phyloP scores from a whole-genome alignment of 371 early-diverging fungal species.

The Batkoa obscura region DNA sequence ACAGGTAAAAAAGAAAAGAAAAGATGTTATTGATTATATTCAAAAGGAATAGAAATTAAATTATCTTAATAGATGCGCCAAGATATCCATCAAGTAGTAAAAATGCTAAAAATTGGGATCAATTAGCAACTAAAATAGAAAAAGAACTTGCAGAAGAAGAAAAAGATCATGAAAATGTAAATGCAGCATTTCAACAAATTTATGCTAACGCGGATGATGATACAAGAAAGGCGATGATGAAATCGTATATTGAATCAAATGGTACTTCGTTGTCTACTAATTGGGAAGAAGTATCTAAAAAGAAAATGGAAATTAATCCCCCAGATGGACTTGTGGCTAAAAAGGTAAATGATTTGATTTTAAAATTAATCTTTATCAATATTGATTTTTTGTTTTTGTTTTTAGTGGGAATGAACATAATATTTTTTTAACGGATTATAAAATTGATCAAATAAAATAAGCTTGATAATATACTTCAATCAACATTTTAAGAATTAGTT shows the following conservation, averaged over 20 bases:
- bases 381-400: not conserved
- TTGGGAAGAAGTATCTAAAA: conserved; percentile 82
- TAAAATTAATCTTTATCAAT: not conserved
- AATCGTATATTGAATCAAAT: conserved; percentile 86
- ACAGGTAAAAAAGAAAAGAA: too few species aligned
- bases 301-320: conserved; percentile 61
- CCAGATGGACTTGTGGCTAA: conserved; percentile 84
- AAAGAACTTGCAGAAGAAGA: conserved; percentile 50
- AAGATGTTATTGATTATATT: too few species aligned
- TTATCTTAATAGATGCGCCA: conserved; percentile 9
- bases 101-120: conserved; percentile 64
- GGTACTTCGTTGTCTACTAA: conserved; percentile 93
- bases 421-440: too few species aligned
- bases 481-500: too few species aligned
- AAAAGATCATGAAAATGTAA: conserved; percentile 34
- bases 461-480: too few species aligned
- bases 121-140: conserved; percentile 39
- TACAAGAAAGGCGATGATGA: conserved; percentile 91
- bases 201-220: conserved; percentile 85
- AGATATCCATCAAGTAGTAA: conserved; percentile 20
- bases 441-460: too few species aligned
- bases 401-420: too few species aligned
- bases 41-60: not conserved
- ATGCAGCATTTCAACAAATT: conserved; percentile 78
- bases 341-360: conserved; percentile 18